A percentile compares a stretch with the other conserved stretches of the same genome.
Conservation (phyloP, 2,329 filamentous ascomycete species). For the Leptographium lundbergii region DNA sequence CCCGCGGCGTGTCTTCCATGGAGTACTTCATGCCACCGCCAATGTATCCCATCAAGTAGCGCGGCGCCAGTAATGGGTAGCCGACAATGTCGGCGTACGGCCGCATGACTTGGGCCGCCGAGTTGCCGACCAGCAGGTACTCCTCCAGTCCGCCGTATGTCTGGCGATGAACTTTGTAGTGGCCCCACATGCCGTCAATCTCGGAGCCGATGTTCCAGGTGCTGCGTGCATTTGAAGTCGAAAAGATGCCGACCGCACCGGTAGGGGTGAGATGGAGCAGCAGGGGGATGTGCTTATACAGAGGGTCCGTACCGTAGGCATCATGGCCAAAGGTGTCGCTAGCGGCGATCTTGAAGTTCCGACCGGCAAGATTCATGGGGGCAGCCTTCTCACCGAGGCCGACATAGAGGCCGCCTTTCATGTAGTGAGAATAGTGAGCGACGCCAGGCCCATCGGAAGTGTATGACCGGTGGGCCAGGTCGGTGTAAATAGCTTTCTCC, state of each 20-base stretch:
- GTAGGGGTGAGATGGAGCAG: slow-evolving; percentile 54
- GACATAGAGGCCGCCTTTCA: slow-evolving; percentile 47
- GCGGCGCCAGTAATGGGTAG: slow-evolving; percentile 53
- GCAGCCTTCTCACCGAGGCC: slow-evolving; percentile 62
- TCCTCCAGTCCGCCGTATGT: slow-evolving; percentile 60
- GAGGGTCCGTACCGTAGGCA: slow-evolving; percentile 54
- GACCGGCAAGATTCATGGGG: slow-evolving; percentile 57
- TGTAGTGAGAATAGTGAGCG: slow-evolving; percentile 47
- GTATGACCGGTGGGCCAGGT: slow-evolving; percentile 55
- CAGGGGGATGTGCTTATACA: slow-evolving; percentile 66
- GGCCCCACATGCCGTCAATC: slow-evolving; percentile 65
- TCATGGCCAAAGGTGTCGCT: slow-evolving; percentile 67
- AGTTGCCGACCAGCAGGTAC: slow-evolving; percentile 55
- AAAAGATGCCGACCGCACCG: slow-evolving; percentile 56
- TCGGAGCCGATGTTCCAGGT: slow-evolving; percentile 56
- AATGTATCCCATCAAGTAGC: slow-evolving; percentile 63
- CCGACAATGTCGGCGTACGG: slow-evolving; percentile 57
- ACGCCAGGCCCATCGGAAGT: slow-evolving; percentile 42
- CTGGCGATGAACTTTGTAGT: slow-evolving; percentile 62
- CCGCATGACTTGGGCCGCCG: slow-evolving; percentile 50
- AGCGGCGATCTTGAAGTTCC: slow-evolving; percentile 52
- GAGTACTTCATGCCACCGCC: slow-evolving; percentile 48
- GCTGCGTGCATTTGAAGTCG: slow-evolving; percentile 50
- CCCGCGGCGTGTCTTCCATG: slow-evolving; percentile 37
- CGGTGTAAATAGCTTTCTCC: slow-evolving; percentile 42